Evolutionary conservation across 1,139 yeast genomes (phyloP).

Genomic region (Pneumocystis oryctolagi): DNA sequence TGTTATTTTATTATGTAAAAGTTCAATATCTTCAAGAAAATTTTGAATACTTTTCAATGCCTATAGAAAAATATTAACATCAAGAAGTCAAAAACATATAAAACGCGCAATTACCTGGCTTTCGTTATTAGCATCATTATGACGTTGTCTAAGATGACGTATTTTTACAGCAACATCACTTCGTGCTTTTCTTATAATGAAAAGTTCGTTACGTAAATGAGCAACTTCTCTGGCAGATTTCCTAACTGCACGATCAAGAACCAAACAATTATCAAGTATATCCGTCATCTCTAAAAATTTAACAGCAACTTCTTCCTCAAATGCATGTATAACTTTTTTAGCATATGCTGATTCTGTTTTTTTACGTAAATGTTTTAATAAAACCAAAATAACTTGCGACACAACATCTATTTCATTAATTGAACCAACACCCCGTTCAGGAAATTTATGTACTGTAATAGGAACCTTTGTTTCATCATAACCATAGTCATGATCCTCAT

Average conservation of each 20-base stretch:
- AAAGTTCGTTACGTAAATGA: neutral
- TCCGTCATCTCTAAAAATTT: neutral
- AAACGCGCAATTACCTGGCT: neutral
- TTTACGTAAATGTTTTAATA: neutral
- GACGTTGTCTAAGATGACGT: neutral
- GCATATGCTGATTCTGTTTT: constrained; percentile 1
- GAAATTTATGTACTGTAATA: neutral
- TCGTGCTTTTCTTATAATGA: neutral
- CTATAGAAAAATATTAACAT: neutral
- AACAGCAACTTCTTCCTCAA: neutral
- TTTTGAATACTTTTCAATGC: neutral
- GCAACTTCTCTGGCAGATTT: neutral
- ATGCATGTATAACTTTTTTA: neutral
- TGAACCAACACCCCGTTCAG: neutral
- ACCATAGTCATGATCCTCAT: neutral
- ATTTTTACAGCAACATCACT: neutral
- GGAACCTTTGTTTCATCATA: neutral
- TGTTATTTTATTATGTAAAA: neutral
- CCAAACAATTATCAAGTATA: neutral
- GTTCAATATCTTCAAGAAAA: neutral
- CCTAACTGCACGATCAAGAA: neutral
- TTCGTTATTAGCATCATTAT: neutral
- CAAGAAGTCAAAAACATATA: neutral
- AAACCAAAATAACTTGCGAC: neutral
- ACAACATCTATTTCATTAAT: neutral